Evolutionary conservation across 331 rosid species (phyloP), one percentile per base, ranked within the genome.

Genomic region (Acacia pycnantha): DNA sequence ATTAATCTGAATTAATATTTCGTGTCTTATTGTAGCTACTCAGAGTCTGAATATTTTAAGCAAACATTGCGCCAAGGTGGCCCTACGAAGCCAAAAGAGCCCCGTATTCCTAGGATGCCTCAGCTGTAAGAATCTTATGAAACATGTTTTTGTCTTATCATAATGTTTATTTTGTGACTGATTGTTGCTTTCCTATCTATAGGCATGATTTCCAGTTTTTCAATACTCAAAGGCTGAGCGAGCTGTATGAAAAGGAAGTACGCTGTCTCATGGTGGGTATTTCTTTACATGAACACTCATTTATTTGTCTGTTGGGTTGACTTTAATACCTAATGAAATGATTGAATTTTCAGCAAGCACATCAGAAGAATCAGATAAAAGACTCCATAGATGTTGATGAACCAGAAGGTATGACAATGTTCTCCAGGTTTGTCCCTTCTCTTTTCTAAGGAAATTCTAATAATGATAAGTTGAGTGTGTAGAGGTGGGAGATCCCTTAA

Each of bases 61-160:
- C 99, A 95, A 90, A 95, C 99, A 82, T 61, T 95, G 99, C 97
- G 99, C 44, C 99, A 95, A 88, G 97, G 98, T 71, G 99, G 85
- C 79, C 94, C 98, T 10, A 78, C 97, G 37, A 95, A 93, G 84
- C 97, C 99, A 0, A 95, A 86, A 76, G 99, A 93, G 85, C 99
- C 98, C n/a, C 95, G 99, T 22, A 95, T 95, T 87, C 99, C 99
- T 31, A 92, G 98, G 81, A 95, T 95, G 99, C 99, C 99, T 77
- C 98, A 92, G 80, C 82, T 95, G 99, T 95, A 90, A 90, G 94
- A 24, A 43, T 62, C 84, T 85, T 62, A 48, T 46, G 19, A 19
- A 79, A 43, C 74, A 12, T 24, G 14, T 44, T 66, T 80, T 70
- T 26, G 58, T 61, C 51, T 67, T 16, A 26, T n/a, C 40, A 33